Percentiles rank a stretch among this genome's conserved stretches.
phyloP scores from a whole-genome alignment of 108 stramenopile genomes.

The Skeletonema potamos region DNA sequence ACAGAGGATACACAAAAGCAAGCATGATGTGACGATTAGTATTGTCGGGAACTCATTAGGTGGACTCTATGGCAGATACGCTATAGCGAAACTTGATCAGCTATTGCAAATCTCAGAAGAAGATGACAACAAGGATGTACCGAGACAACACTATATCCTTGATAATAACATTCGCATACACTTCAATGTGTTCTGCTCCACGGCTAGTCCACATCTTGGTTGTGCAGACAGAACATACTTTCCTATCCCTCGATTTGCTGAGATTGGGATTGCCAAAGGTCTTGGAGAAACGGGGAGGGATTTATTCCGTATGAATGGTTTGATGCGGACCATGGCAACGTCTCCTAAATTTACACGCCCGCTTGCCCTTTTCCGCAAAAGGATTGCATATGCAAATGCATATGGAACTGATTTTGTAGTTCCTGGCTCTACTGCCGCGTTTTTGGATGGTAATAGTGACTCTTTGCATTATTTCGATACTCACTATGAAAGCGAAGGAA shows the following conservation, averaged over 20 bases:
- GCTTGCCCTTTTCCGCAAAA: slow-evolving; percentile 58
- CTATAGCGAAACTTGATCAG: slow-evolving; percentile 53
- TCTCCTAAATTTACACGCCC: slow-evolving; percentile 54
- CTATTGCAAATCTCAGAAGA: neutral
- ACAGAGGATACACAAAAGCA: neutral
- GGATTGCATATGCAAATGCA: slow-evolving; percentile 83
- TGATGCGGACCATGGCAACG: slow-evolving; percentile 53
- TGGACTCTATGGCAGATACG: slow-evolving; percentile 77
- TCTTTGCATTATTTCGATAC: slow-evolving; percentile 51
- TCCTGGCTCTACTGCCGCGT: slow-evolving; percentile 77
- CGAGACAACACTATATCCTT: slow-evolving; percentile 9
- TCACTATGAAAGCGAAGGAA: neutral
- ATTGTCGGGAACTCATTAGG: slow-evolving; percentile 81
- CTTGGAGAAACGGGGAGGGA: slow-evolving; percentile 52
- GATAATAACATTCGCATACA: slow-evolving; percentile 38
- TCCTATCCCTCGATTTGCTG: slow-evolving; percentile 57
- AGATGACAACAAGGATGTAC: neutral
- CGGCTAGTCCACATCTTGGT: slow-evolving; percentile 81
- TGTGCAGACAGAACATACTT: slow-evolving; percentile 65
- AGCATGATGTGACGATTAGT: slow-evolving; percentile 49
- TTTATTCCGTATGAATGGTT: slow-evolving; percentile 60
- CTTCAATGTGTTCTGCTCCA: slow-evolving; percentile 68
- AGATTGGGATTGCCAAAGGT: slow-evolving; percentile 49
- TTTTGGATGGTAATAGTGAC: slow-evolving; percentile 57
- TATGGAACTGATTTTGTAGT: slow-evolving; percentile 84